Evolutionary conservation across 163 green algal genomes (phyloP).

Genomic region (Scenedesmus sp.): DNA sequence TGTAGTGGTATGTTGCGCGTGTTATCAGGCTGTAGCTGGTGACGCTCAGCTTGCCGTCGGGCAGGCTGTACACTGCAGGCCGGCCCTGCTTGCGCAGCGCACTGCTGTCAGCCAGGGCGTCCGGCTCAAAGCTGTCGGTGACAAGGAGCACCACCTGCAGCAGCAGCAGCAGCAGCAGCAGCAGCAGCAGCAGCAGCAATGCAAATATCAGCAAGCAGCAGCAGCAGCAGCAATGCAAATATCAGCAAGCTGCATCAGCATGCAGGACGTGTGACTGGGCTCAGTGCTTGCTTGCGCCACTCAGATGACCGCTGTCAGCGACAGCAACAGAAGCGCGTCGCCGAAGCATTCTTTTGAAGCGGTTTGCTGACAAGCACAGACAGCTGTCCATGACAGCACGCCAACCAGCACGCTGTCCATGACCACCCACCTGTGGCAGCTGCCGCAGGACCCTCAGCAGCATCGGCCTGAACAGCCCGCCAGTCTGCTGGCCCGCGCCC

Average conservation of each 20-base stretch:
- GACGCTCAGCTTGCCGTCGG: neutral
- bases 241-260: neutral
- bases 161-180: slow-evolving; percentile 11
- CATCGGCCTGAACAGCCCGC: slow-evolving; percentile 6
- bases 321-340: too few species aligned
- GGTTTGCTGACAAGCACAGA: too few species aligned
- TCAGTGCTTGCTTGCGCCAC: too few species aligned
- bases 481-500: neutral
- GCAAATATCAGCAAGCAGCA: neutral
- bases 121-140: neutral
- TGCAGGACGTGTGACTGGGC: too few species aligned
- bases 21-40: slow-evolving; percentile 1
- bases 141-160: slow-evolving; percentile 40
- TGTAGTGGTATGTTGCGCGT: neutral
- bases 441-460: slow-evolving; percentile 1
- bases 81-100: neutral
- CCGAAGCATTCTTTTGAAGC: too few species aligned
- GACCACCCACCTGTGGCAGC: slow-evolving; percentile 6
- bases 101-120: neutral
- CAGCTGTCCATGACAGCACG: too few species aligned
- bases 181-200: neutral
- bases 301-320: too few species aligned
- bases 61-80: neutral
- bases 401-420: neutral
- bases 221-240: neutral